Base-by-base conservation (phyloP, 1,139 yeast genomes). In the Sugiyamaella novakii region DNA sequence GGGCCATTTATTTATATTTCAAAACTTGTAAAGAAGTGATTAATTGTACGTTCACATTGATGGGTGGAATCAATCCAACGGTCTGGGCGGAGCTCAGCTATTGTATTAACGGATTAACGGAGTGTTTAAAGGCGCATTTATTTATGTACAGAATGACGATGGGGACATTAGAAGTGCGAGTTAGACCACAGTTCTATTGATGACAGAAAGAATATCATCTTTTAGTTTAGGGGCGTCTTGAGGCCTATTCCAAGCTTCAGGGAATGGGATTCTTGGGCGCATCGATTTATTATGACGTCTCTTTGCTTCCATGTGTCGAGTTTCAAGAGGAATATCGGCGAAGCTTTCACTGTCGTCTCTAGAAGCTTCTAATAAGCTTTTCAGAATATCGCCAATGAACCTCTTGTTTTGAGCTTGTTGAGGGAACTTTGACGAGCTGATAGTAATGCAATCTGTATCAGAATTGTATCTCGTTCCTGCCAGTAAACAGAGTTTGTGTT, bases 351-450 rank as follows among this genome's bases (percentile, higher is more conserved):
- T 74, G 3, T 76, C 67, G 53, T 81, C 84, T 62, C 81, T 83
- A n/a, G 95, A 74, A 59, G 82, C 91, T 15, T 65, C 65, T 30
- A 91, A 60, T 50, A 92, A 73, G 51, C 74, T 76, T 55, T 78
- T 76, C 57, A 89, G 73, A 27, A 83, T 76, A 49, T 81, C 84
- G 30, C 83, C 82, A 54, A 87, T 70, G 67, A 77, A 83, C 55
- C 85, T 78, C 47, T 91, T 87, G 69, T 92, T 92, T 69, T 92
- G 97, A 1, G 95, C 80, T 41, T 95, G 84, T 59, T 87, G 87
- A 8, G 81, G 75, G 66, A 77, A 87, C 59, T 77, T 78, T 43
- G 78, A 81, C 29, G 81, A 71, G 21, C 87, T 75, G 68, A 89
- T 79, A 57, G 76, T 78, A 61, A 92, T 76, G 14, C 67, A 65